Conservation (phyloP, 495 filamentous ascomycete genomes). For the Sordaria brevicollis region DNA sequence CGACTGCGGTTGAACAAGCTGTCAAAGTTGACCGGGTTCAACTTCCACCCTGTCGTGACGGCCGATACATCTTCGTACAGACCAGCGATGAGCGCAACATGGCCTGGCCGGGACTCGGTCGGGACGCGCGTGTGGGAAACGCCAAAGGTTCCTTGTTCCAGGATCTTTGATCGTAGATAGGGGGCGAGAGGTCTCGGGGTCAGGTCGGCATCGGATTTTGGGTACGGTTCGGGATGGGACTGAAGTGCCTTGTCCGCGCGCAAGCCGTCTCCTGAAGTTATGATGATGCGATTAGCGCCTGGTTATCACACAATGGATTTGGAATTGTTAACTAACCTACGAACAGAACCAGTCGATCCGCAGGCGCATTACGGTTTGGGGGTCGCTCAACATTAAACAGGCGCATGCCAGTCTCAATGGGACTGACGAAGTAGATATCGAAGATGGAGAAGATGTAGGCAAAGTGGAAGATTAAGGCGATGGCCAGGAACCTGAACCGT, state of each 20-base stretch:
- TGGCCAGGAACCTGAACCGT: slow-evolving; percentile 79
- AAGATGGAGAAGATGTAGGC: slow-evolving; percentile 97
- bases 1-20: slow-evolving; percentile 94
- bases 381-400: slow-evolving; percentile 61
- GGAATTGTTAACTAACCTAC: slow-evolving; percentile 54
- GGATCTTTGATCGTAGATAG: slow-evolving; percentile 79
- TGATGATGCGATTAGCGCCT: neutral
- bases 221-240: slow-evolving; percentile 81
- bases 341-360: slow-evolving; percentile 83
- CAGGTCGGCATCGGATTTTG: slow-evolving; percentile 46
- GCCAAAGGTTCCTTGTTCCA: slow-evolving; percentile 91
- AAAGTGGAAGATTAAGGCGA: slow-evolving; percentile 88
- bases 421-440: slow-evolving; percentile 98
- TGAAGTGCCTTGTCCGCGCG: slow-evolving; percentile 98
- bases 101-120: slow-evolving; percentile 92
- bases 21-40: slow-evolving; percentile 98
- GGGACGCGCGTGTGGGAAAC: slow-evolving; percentile 97
- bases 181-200: slow-evolving; percentile 72
- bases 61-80: slow-evolving; percentile 98
- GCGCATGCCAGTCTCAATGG: slow-evolving; percentile 92
- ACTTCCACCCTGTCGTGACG: slow-evolving; percentile 95
- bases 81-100: slow-evolving; percentile 95
- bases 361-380: slow-evolving; percentile 56
- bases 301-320: slow-evolving; percentile 9
- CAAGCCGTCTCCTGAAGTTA: slow-evolving; percentile 67